phyloP scores from a whole-genome alignment of 2,329 filamentous ascomycete species.

The Thermothelomyces thermophilus region DNA sequence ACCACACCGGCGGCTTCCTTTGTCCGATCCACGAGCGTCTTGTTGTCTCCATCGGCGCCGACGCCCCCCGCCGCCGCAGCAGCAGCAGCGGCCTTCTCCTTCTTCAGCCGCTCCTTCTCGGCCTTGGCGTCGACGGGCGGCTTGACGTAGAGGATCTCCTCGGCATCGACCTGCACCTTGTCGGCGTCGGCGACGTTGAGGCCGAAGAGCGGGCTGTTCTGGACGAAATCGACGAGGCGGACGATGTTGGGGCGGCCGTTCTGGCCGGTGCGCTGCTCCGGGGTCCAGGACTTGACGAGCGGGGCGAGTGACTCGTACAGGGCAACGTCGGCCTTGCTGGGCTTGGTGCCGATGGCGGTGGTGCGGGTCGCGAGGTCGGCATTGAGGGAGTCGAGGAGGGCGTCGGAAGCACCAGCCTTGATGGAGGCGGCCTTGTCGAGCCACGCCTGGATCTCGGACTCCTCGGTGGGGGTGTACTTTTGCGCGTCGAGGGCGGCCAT shows the following conservation, averaged over 20 bases:
- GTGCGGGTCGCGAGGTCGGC: constrained; percentile 80
- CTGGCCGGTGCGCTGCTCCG: constrained; percentile 84
- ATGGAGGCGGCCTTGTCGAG: constrained; percentile 69
- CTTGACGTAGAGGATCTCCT: constrained; percentile 79
- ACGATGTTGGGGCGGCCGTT: constrained; percentile 86
- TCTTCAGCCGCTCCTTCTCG: constrained; percentile 94
- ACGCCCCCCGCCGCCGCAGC: constrained; percentile 44
- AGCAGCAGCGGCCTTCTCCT: constrained; percentile 75
- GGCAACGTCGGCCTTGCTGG: constrained; percentile 78
- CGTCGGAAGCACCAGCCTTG: constrained; percentile 54
- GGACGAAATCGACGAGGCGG: constrained; percentile 87
- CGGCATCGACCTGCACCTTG: constrained; percentile 71
- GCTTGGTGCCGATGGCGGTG: constrained; percentile 83
- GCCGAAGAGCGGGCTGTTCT: constrained; percentile 73
- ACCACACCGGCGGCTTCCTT: constrained; percentile 51
- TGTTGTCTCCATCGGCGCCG: constrained; percentile 45
- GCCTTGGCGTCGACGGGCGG: constrained; percentile 86
- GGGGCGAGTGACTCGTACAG: constrained; percentile 75
- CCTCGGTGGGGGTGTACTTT: constrained; percentile 71
- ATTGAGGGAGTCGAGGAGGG: constrained; percentile 75
- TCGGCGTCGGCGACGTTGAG: constrained; percentile 63
- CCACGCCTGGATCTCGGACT: constrained; percentile 87
- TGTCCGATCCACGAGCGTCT: constrained; percentile 52
- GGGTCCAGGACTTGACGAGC: constrained; percentile 68
- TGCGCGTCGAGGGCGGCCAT: constrained; percentile 61